phyloP scores from a whole-genome alignment of 805 yeast genomes.

The Candida montana region DNA sequence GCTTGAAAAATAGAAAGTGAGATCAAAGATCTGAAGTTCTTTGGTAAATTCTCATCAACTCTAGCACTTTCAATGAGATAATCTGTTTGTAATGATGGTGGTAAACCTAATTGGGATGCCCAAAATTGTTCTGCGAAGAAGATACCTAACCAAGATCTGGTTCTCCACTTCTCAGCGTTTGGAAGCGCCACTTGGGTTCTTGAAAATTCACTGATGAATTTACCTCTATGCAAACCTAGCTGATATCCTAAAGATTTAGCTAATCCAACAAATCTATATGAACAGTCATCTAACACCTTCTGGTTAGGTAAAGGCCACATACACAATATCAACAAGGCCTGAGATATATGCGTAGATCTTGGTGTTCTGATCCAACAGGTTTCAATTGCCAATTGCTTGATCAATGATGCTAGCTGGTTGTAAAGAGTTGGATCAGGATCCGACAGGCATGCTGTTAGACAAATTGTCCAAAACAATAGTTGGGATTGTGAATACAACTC shows the following conservation, averaged over 20 bases:
- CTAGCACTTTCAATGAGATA: slow-evolving; percentile 76
- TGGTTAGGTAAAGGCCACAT: slow-evolving; percentile 93
- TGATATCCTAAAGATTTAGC: slow-evolving; percentile 83
- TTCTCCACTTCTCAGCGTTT: slow-evolving; percentile 91
- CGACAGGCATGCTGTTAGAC: slow-evolving; percentile 77
- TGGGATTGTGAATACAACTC: slow-evolving; percentile 82
- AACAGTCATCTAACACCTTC: slow-evolving; percentile 86
- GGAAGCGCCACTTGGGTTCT: slow-evolving; percentile 85
- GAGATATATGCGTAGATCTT: slow-evolving; percentile 88
- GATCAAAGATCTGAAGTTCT: slow-evolving; percentile 64
- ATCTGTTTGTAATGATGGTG: slow-evolving; percentile 82
- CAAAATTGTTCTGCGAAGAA: slow-evolving; percentile 87
- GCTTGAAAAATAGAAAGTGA: slow-evolving; percentile 78
- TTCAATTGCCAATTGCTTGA: slow-evolving; percentile 83
- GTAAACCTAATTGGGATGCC: slow-evolving; percentile 83
- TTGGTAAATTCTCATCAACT: slow-evolving; percentile 56
- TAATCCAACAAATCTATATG: slow-evolving; percentile 81
- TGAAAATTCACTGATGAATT: slow-evolving; percentile 84
- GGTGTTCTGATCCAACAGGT: slow-evolving; percentile 94
- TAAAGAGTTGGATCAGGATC: slow-evolving; percentile 86
- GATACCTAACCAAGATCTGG: slow-evolving; percentile 86
- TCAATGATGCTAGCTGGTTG: slow-evolving; percentile 65
- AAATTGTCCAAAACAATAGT: slow-evolving; percentile 84
- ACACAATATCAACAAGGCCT: slow-evolving; percentile 77
- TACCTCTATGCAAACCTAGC: slow-evolving; percentile 86